These are phyloP conservation scores for Candida gigantensis DNA, from an alignment of 1,139 yeast genomes.

Conservation along the genomic window DNA sequence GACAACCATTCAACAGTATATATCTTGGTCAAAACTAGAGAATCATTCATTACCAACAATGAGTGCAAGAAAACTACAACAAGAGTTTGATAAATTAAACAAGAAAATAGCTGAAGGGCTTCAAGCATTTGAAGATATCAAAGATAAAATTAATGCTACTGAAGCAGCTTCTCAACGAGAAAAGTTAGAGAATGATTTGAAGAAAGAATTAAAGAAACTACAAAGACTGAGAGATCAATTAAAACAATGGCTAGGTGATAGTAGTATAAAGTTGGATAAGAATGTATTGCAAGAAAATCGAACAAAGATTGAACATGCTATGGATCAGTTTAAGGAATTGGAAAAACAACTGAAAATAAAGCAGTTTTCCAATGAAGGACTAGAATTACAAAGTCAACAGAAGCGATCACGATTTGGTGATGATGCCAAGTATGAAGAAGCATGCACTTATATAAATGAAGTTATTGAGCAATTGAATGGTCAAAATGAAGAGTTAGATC, in stretches of 20 bases:
- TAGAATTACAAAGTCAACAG: conserved; percentile 62
- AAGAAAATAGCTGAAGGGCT: conserved; percentile 96
- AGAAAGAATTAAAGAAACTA: conserved; percentile 92
- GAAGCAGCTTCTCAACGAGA: conserved; percentile 91
- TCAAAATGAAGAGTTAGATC: conserved; percentile 80
- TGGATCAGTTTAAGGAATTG: conserved; percentile 95
- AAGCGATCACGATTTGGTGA: conserved; percentile 48
- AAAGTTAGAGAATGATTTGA: conserved; percentile 88
- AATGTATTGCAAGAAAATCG: conserved; percentile 73
- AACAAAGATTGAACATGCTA: conserved; percentile 81
- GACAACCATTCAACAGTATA: no score
- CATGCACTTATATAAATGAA: conserved; percentile 68
- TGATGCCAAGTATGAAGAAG: conserved; percentile 74
- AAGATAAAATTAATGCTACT: conserved; percentile 80
- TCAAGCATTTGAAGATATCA: conserved; percentile 79
- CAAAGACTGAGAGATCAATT: conserved; percentile 95
- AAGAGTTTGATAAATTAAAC: conserved; percentile 93
- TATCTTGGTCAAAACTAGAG: no score
- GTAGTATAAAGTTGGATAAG: conserved; percentile 89
- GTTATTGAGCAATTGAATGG: conserved; percentile 81
- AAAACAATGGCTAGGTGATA: conserved; percentile 92
- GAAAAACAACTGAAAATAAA: conserved; percentile 95
- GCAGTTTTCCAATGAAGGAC: conserved; percentile 93
- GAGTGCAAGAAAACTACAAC: conserved; percentile 53
- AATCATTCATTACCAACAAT: conserved; percentile 17